Evolutionary conservation across 352 stramenopile genomes (phyloP).

Genomic region (Halophytophthora batemanensis): DNA sequence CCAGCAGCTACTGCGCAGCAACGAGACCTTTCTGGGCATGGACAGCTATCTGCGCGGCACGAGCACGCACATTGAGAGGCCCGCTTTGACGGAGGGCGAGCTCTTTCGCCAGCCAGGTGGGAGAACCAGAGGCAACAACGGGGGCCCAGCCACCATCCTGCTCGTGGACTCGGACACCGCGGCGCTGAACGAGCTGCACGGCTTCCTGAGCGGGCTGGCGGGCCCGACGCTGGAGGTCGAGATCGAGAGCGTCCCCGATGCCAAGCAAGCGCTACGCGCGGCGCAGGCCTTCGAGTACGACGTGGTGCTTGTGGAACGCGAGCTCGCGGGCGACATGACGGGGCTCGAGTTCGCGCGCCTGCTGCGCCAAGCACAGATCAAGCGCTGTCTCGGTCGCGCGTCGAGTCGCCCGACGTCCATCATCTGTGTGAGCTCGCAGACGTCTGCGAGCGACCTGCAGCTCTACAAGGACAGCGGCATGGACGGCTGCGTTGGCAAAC

Average conservation of each 20-base stretch:
- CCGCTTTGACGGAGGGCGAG: conserved; percentile 27
- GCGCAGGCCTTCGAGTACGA: conserved; percentile 68
- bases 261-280: conserved; percentile 44
- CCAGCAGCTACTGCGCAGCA: conserved; percentile 22
- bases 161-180: conserved; percentile 37
- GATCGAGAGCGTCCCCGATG: conserved; percentile 60
- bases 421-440: conserved; percentile 71
- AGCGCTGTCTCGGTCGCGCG: conserved; percentile 33
- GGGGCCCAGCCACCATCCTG: conserved; percentile 12
- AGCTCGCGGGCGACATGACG: conserved; percentile 44
- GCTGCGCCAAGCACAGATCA: conserved; percentile 78
- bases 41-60: conserved; percentile 65
- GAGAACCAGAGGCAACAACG: conserved; percentile 1
- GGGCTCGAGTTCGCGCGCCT: conserved; percentile 77
- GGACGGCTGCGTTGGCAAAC: conserved; percentile 89
- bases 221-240: conserved; percentile 22
- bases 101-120: conserved; percentile 31
- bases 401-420: conserved; percentile 22
- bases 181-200: conserved; percentile 36
- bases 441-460: conserved; percentile 63
- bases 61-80: conserved; percentile 44
- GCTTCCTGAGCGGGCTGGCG: conserved; percentile 19
- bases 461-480: conserved; percentile 89
- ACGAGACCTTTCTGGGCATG: conserved; percentile 33
- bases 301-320: conserved; percentile 80